A percentile compares a stretch with the other conserved stretches of the same genome.
These are phyloP conservation scores for Dactylellina leptospora DNA, from an alignment of 2,329 filamentous ascomycete species.

Conservation along the genomic window DNA sequence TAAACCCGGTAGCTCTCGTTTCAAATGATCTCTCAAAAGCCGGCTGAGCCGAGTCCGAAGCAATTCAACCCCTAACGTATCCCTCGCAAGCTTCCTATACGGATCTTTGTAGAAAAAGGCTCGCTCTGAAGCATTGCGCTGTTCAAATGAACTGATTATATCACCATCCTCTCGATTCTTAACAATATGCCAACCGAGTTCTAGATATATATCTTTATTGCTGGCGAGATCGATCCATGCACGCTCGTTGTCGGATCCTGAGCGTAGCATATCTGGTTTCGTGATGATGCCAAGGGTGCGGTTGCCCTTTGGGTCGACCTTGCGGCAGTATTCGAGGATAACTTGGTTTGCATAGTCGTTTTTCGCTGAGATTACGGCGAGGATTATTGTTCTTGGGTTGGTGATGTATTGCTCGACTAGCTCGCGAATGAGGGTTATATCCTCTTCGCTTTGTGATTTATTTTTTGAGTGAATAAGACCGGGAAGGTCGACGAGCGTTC, in stretches of 20 bases:
- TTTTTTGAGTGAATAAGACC: constrained; percentile 66
- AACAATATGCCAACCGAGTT: constrained; percentile 67
- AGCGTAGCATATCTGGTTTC: constrained; percentile 64
- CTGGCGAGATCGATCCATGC: constrained; percentile 57
- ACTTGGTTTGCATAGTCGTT: constrained; percentile 68
- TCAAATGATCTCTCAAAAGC: constrained; percentile 19
- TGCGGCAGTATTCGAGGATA: constrained; percentile 65
- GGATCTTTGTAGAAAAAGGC: constrained; percentile 48
- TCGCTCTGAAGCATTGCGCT: constrained; percentile 31
- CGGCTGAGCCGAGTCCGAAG: constrained; percentile 18
- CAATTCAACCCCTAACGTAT: constrained; percentile 12
- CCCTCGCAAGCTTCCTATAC: constrained; percentile 21
- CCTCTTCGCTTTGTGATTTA: constrained; percentile 63
- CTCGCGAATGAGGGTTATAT: constrained; percentile 63
- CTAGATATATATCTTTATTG: constrained; percentile 45
- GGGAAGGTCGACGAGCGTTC: constrained; percentile 67
- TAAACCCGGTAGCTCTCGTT: constrained; percentile 26
- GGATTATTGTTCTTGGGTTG: constrained; percentile 68
- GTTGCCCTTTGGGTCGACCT: constrained; percentile 59
- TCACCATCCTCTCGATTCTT: constrained; percentile 63
- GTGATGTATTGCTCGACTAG: constrained; percentile 68
- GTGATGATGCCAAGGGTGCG: constrained; percentile 70
- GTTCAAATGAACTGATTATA: constrained; percentile 22
- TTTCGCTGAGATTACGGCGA: constrained; percentile 66
- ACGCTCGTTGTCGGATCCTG: constrained; percentile 61